Evolutionary conservation across 331 rosid species (phyloP).

Genomic region (Quercus lobata): DNA sequence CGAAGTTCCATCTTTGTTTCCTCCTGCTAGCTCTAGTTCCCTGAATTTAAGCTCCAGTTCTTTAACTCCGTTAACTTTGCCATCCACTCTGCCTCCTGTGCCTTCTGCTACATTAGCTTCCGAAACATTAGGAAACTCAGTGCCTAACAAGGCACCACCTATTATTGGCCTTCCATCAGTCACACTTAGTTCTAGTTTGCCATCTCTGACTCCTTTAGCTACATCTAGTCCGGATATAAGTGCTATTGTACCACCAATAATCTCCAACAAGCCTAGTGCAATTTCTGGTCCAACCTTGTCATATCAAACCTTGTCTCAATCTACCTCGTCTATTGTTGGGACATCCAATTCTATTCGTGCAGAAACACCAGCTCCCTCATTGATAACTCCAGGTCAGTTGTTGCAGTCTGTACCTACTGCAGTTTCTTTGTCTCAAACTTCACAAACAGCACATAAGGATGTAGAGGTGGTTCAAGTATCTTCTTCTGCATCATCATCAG

Average conservation of each 20-base stretch:
- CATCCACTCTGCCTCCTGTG: constrained; percentile 41
- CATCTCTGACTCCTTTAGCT: constrained; percentile 42
- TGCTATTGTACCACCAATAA: constrained; percentile 37
- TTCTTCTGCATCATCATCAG: constrained; percentile 37
- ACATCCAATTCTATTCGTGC: constrained; percentile 45
- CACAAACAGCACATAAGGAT: constrained; percentile 64
- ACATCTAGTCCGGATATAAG: constrained; percentile 41
- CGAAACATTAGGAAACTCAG: constrained; percentile 48
- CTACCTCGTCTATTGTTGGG: constrained; percentile 46
- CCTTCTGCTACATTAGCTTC: constrained; percentile 47
- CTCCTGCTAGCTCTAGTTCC: constrained; percentile 35
- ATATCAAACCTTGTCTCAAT: constrained; percentile 55
- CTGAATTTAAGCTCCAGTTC: constrained; percentile 40
- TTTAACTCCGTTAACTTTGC: constrained; percentile 29
- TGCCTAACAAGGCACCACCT: constrained; percentile 43
- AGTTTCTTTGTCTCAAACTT: constrained; percentile 49
- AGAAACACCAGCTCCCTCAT: constrained; percentile 52
- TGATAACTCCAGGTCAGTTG: constrained; percentile 85
- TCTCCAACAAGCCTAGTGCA: constrained; percentile 46
- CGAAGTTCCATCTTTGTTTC: constrained; percentile 45
- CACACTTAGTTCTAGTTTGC: constrained; percentile 32
- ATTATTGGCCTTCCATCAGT: constrained; percentile 38
- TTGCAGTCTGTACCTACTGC: constrained; percentile 61
- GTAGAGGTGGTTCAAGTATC: constrained; percentile 74
- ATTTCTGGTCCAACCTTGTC: constrained; percentile 48